Evolutionary conservation across 2,329 filamentous ascomycete genomes (phyloP).

Genomic region (Trichophyton benhamiae): DNA sequence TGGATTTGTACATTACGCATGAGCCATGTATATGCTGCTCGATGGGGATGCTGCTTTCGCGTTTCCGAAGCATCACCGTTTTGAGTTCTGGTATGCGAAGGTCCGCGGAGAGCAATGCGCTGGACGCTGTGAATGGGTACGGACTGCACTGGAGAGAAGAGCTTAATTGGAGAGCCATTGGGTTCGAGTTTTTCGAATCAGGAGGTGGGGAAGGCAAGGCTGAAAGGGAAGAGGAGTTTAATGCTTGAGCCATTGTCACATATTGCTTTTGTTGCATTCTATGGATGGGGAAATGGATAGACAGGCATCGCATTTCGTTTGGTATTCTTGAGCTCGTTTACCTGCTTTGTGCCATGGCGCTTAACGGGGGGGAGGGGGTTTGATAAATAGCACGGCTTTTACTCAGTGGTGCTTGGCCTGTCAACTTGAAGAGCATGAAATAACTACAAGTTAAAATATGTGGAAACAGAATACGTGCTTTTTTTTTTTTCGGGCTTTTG

Average conservation of each 20-base stretch:
- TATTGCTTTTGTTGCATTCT: background rate
- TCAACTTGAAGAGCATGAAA: too few species aligned
- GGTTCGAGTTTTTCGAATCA: constrained; percentile 32
- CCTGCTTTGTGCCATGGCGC: too few species aligned
- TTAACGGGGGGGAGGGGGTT: too few species aligned
- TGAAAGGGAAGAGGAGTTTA: constrained; percentile 4
- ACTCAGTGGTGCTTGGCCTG: too few species aligned
- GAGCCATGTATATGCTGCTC: constrained; percentile 95
- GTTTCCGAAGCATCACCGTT: constrained; percentile 79
- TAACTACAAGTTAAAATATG: too few species aligned
- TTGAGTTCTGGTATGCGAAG: constrained; percentile 50
- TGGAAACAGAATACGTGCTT: too few species aligned
- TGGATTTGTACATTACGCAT: constrained; percentile 89
- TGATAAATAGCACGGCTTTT: too few species aligned
- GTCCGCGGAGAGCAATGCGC: constrained; percentile 28
- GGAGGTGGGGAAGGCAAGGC: background rate
- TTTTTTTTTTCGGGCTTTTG: too few species aligned
- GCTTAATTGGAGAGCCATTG: constrained; percentile 39
- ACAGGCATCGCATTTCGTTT: too few species aligned
- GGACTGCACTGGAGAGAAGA: constrained; percentile 53
- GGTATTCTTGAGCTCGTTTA: too few species aligned
- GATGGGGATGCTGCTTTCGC: constrained; percentile 89
- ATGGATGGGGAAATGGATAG: too few species aligned
- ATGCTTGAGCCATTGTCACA: constrained; percentile 3
- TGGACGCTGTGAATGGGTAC: constrained; percentile 33